Evolutionary conservation across 352 stramenopile species (phyloP).

Genomic region (Globisporangium parvum): DNA sequence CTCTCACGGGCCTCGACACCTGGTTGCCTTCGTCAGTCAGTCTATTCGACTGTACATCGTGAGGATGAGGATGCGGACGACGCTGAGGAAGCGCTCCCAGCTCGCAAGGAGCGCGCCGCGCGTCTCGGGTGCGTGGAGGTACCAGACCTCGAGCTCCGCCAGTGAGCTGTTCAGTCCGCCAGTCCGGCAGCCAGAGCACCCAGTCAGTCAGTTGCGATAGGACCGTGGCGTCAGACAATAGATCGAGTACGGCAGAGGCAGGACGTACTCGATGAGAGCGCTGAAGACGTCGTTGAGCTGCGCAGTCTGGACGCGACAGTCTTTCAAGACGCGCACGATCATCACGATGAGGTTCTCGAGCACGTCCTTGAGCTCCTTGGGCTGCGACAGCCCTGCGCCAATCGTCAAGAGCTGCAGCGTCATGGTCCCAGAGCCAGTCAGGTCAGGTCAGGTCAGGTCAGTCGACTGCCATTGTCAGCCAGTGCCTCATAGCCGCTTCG

Average conservation of each 20-base stretch:
- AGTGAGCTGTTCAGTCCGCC: constrained; percentile 24
- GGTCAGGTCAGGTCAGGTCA: not conserved
- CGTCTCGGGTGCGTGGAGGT: constrained; percentile 59
- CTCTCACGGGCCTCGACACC: too few species aligned
- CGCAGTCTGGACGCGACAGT: constrained; percentile 31
- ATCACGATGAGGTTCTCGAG: constrained; percentile 59
- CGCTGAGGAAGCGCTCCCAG: constrained; percentile 69
- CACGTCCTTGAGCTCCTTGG: constrained; percentile 68
- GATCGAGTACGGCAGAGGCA: too few species aligned
- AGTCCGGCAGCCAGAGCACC: not conserved
- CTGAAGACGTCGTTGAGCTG: constrained; percentile 57
- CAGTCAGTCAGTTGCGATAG: not conserved
- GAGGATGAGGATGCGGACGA: constrained; percentile 42
- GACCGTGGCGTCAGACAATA: not conserved
- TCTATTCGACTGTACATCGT: constrained; percentile 45
- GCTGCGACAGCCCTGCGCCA: constrained; percentile 63
- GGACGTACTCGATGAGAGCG: constrained; percentile 53
- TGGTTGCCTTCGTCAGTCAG: not conserved
- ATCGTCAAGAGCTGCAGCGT: constrained; percentile 48
- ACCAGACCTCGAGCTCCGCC: constrained; percentile 62
- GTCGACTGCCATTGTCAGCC: not conserved
- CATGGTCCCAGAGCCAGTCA: not conserved
- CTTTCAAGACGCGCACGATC: constrained; percentile 51
- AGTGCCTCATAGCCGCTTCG: not conserved
- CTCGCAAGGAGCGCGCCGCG: constrained; percentile 47